Percentiles rank a stretch among this genome's conserved stretches.
phyloP scores from a whole-genome alignment of 2,329 filamentous ascomycete species.

The Alternaria arbusti region DNA sequence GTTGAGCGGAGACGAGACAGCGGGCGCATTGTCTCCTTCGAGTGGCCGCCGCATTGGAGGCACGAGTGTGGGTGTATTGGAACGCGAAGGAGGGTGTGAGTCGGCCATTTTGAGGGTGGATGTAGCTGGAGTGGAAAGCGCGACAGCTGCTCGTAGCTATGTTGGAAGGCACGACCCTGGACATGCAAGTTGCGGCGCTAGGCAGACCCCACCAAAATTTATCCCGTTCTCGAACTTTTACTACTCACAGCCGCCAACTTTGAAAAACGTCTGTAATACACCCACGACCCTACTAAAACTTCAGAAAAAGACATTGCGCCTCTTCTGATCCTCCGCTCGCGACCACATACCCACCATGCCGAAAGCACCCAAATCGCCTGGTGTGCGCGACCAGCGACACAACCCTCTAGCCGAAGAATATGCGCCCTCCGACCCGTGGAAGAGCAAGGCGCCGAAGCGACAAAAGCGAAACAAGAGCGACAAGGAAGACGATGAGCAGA shows the following conservation, averaged over 20 bases:
- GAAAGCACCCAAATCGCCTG: slow-evolving; percentile 68
- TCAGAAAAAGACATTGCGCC: neutral
- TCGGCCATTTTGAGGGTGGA: slow-evolving; percentile 42
- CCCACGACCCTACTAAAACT: neutral
- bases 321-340: neutral
- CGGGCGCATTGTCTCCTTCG: slow-evolving; percentile 73
- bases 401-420: slow-evolving; percentile 93
- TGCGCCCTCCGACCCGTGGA: slow-evolving; percentile 72
- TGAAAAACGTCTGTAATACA: neutral
- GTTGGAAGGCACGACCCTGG: slow-evolving; percentile 12
- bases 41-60: slow-evolving; percentile 68
- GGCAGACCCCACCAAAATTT: slow-evolving; percentile 25
- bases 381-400: slow-evolving; percentile 71
- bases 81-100: slow-evolving; percentile 40
- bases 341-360: slow-evolving; percentile 66
- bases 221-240: slow-evolving; percentile 14
- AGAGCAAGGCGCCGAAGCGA: slow-evolving; percentile 68
- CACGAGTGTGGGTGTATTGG: slow-evolving; percentile 44
- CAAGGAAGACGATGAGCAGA: slow-evolving; percentile 63
- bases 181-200: slow-evolving; percentile 18
- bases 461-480: slow-evolving; percentile 65
- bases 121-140: slow-evolving; percentile 4
- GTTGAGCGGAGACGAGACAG: slow-evolving; percentile 77
- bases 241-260: neutral
- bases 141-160: slow-evolving; percentile 1